Base-by-base conservation (phyloP, 2,329 filamentous ascomycete genomes). In the Fusarium sp. region DNA sequence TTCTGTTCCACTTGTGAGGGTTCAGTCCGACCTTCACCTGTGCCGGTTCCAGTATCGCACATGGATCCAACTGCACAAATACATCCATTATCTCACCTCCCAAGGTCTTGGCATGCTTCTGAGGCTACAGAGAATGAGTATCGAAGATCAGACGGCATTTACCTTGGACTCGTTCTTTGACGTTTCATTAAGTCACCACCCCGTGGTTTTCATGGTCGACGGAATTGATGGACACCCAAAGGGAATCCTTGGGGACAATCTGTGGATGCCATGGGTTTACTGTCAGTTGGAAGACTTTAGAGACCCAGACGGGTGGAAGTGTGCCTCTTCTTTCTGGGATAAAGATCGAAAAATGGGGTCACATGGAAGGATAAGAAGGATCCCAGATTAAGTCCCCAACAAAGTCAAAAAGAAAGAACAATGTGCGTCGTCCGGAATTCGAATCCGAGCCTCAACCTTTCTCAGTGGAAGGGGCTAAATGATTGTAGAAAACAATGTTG, bases 191-290 rank as follows among this genome's bases (percentile, higher is more conserved):
- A 59, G 16, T 7, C 16, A 6, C 1, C 30, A 52, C 27, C 56
- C 46, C 4, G 37, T 16, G 7, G 8, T 44, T 44, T 13, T 55
- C 10, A 44, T 44, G 52, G n/a, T 44, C 6, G 15, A 23, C 11
- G 39, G 39, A 2, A 13, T 55, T 23, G 52, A 9, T 5, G 12
- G 23, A 11, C 6, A 31, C 23, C 52, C 27, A 37, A 44, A 44
- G 27, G 37, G 28, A 27, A 36, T 44, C 16, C 13, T 59, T 34
- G 46, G 28, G 34, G 27, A 18, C 16, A 8, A n/a, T 12, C 3
- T 7, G 16, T 59, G 55, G 55, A 23, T 34, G 46, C 46, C 55
- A 15, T 59, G 28, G 56, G 8, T 51, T 9, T 10, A 52, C 18
- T n/a, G 13, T 27, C 5, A 44, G 3, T 9, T 27, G 11, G 8